A percentile compares a stretch with the other conserved stretches of the same genome.
Conservation (phyloP, 306 rosid species). For the Crotalaria pallida region DNA sequence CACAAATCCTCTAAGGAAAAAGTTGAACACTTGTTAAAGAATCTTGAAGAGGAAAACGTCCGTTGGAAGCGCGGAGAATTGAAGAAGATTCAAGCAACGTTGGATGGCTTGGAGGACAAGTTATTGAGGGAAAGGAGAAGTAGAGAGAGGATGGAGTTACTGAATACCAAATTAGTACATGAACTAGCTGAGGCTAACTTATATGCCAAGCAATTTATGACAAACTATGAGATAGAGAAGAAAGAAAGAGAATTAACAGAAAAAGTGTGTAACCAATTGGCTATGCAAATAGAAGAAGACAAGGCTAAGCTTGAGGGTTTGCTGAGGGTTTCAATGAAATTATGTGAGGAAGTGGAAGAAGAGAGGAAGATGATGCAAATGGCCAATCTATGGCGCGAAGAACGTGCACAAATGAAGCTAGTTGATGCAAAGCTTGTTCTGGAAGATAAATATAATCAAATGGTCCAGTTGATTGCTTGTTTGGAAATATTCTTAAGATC, state of each 20-base stretch:
- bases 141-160: conserved; percentile 27
- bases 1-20: conserved; percentile 33
- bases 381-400: conserved; percentile 68
- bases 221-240: conserved; percentile 44
- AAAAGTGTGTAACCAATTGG: conserved; percentile 41
- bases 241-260: conserved; percentile 37
- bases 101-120: conserved; percentile 28
- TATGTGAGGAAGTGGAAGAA: conserved; percentile 46
- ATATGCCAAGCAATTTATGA: conserved; percentile 23
- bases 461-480: conserved; percentile 40
- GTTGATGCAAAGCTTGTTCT: conserved; percentile 52
- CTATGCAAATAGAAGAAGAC: conserved; percentile 40
- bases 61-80: conserved; percentile 19
- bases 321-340: conserved; percentile 29
- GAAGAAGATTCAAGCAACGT: conserved; percentile 11
- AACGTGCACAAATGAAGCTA: conserved; percentile 64
- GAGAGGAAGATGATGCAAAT: conserved; percentile 62
- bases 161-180: conserved; percentile 31
- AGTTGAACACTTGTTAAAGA: conserved; percentile 20
- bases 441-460: conserved; percentile 44
- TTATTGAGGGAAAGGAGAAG: conserved; percentile 39
- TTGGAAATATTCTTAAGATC: conserved; percentile 39
- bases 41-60: conserved; percentile 36
- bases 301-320: conserved; percentile 30
- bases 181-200: conserved; percentile 37